Conservation (phyloP, 306 rosid species). For the Castanea mollissima region DNA sequence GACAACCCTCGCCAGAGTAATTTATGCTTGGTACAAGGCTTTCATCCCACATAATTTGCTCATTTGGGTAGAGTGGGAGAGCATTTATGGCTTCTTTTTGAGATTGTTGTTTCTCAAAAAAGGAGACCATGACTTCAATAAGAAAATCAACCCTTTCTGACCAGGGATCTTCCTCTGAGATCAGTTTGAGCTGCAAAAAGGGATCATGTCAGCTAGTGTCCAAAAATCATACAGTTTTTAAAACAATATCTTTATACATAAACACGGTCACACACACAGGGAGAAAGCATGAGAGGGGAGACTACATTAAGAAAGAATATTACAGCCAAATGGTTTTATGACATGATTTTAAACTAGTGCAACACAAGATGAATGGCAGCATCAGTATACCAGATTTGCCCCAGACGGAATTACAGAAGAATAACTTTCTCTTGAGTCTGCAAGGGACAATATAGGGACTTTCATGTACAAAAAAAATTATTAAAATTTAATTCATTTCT, state of each 20-base stretch:
- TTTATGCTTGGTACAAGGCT: conserved; percentile 97
- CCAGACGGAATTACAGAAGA: background rate
- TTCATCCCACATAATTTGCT: conserved; percentile 99
- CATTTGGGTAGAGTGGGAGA: conserved; percentile 97
- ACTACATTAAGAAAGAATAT: background rate
- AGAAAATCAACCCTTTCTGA: conserved; percentile 89
- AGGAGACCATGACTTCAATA: conserved; percentile 91
- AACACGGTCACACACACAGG: background rate
- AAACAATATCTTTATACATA: background rate
- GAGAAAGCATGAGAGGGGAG: background rate
- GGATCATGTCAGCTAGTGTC: conserved; percentile 14
- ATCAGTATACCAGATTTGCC: background rate
- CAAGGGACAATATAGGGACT: background rate
- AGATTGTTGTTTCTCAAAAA: conserved; percentile 91
- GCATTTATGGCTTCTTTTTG: conserved; percentile 98
- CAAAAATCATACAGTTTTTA: background rate
- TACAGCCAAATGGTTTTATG: background rate
- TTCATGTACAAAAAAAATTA: background rate
- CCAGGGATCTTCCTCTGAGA: conserved; percentile 91
- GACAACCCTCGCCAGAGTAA: conserved; percentile 97
- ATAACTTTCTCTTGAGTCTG: background rate
- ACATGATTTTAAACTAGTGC: background rate
- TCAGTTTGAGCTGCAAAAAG: conserved; percentile 80
- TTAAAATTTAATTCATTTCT: too few relatives aligned
- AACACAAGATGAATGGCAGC: background rate